These are phyloP conservation scores for Talaromyces funiculosus DNA, from an alignment of 2,329 filamentous ascomycete genomes.

Conservation along the genomic window DNA sequence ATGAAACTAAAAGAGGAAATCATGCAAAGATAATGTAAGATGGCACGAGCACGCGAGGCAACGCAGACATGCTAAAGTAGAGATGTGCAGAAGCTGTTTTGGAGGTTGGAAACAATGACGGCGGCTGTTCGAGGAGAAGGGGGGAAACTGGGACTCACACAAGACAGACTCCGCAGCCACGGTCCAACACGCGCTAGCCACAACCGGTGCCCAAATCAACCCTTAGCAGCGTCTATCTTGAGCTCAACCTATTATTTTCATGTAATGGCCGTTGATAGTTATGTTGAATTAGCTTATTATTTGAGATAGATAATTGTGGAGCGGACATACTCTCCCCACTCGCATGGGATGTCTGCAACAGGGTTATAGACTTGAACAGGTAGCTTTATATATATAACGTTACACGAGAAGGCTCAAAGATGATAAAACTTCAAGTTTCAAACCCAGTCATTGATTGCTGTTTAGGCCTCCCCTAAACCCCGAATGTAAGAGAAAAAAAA, in stretches of 20 bases:
- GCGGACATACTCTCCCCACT: too few species aligned
- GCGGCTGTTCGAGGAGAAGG: neutral
- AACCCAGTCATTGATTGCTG: neutral
- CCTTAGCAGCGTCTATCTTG: neutral
- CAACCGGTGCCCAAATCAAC: slow-evolving; percentile 5
- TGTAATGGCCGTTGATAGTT: neutral
- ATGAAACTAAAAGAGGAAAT: slow-evolving; percentile 3
- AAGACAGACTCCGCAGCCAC: neutral
- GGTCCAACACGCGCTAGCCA: slow-evolving; percentile 4
- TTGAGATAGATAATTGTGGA: neutral
- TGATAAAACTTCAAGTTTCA: neutral
- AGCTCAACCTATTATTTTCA: neutral
- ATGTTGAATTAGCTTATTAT: neutral
- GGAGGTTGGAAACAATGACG: slow-evolving; percentile 2
- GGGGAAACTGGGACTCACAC: neutral
- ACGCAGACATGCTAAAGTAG: slow-evolving; percentile 9
- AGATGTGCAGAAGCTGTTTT: neutral
- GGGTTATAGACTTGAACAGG: too few species aligned
- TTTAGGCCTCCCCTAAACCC: too few species aligned
- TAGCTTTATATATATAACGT: neutral
- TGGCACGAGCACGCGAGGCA: neutral
- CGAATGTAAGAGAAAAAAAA: too few species aligned
- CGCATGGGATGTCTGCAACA: neutral
- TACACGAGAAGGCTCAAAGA: neutral
- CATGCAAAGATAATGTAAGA: neutral